Evolutionary conservation across 306 rosid species (phyloP).

Genomic region (Quillaja saponaria): DNA sequence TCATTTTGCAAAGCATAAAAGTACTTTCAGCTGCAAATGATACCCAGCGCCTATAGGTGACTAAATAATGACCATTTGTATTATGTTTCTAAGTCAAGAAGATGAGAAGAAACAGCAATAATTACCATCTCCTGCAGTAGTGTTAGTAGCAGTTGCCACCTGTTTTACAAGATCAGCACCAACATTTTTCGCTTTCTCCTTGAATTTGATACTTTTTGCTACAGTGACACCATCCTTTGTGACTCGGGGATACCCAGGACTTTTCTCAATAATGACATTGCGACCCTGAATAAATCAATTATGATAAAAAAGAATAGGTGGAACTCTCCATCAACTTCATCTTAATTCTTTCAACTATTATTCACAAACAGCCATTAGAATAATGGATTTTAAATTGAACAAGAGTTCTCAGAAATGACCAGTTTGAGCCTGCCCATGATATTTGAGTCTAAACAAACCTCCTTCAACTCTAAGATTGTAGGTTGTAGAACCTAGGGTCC

Average conservation of each 20-base stretch:
- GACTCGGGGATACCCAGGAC: constrained; percentile 57
- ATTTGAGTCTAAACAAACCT: too few relatives aligned
- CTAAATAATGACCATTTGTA: too few relatives aligned
- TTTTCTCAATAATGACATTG: constrained; percentile 77
- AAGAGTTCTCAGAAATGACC: too few relatives aligned
- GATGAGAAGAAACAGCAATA: too few relatives aligned
- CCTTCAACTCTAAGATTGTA: too few relatives aligned
- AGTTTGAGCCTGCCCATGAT: too few relatives aligned
- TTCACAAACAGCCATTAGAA: neutral
- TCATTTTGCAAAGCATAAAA: too few relatives aligned
- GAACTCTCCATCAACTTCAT: neutral
- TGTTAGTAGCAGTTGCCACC: neutral
- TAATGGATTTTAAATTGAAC: too few relatives aligned
- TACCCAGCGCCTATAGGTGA: too few relatives aligned
- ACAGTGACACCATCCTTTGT: constrained; percentile 96
- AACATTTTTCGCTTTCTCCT: constrained; percentile 42
- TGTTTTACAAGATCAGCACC: neutral
- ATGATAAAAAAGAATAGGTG: neutral
- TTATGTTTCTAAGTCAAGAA: too few relatives aligned
- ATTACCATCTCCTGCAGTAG: neutral
- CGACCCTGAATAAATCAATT: constrained; percentile 71
- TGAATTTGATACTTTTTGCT: constrained; percentile 78
- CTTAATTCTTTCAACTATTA: neutral
- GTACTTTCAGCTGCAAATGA: too few relatives aligned
- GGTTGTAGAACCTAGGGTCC: too few relatives aligned